Conservation (phyloP, 78 protist species). For the Monosiga brevicollis region DNA sequence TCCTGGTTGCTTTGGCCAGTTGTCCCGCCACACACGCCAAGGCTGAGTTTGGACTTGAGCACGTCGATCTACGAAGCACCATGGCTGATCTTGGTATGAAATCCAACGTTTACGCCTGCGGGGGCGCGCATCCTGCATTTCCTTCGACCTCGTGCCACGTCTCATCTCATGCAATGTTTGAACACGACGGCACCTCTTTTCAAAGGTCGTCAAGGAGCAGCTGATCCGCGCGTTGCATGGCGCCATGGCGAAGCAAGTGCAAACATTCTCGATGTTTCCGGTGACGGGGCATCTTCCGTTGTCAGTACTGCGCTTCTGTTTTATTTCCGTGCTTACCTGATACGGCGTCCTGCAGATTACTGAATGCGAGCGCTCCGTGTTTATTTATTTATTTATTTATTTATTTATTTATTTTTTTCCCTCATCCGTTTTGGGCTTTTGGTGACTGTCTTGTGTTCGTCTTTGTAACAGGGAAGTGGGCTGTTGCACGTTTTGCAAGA, state of each 20-base stretch:
- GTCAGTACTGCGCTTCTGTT: no score
- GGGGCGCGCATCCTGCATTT: not conserved
- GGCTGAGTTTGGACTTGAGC: no score
- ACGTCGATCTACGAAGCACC: no score
- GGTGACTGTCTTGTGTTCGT: no score
- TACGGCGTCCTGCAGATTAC: no score
- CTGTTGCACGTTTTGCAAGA: no score
- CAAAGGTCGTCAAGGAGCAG: not conserved
- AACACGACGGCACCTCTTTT: not conserved
- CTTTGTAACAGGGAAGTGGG: no score
- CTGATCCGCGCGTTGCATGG: not conserved
- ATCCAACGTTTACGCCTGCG: not conserved
- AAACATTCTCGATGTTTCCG: not conserved
- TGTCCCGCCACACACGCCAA: not conserved
- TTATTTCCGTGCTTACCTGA: no score
- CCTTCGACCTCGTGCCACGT: not conserved
- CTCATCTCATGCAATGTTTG: not conserved
- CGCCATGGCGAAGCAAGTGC: not conserved
- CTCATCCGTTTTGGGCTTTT: no score
- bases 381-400: no score
- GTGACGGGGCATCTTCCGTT: not conserved
- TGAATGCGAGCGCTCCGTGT: no score
- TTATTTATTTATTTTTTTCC: no score
- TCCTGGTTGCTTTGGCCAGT: not conserved
- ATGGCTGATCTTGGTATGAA: not conserved